phyloP scores from a whole-genome alignment of 305 asterid genomes.

The Solanum hybrid region DNA sequence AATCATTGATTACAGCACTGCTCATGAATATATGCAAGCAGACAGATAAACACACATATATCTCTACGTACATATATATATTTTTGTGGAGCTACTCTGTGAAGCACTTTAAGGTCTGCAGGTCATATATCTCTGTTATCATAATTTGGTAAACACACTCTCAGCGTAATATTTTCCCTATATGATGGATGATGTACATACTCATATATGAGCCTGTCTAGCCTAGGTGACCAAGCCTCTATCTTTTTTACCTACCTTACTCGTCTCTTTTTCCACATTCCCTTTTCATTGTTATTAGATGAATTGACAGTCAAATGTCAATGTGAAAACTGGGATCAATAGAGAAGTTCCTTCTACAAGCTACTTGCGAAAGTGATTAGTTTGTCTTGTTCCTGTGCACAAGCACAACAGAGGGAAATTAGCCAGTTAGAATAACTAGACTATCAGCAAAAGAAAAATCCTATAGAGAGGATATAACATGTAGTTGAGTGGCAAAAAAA shows the following conservation, averaged over 20 bases:
- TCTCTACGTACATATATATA: not conserved
- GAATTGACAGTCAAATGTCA: not conserved
- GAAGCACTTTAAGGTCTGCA: not conserved
- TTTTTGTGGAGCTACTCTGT: not conserved
- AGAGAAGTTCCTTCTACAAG: not conserved
- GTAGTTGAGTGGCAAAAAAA: not conserved
- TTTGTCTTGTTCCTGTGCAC: conserved; percentile 1
- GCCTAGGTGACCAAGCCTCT: not conserved
- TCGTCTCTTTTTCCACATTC: not conserved
- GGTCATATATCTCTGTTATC: not conserved
- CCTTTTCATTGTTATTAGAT: not conserved
- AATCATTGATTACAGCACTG: not conserved
- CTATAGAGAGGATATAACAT: not conserved
- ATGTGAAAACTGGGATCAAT: not conserved
- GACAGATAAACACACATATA: not conserved
- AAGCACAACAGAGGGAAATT: not conserved
- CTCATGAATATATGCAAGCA: not conserved
- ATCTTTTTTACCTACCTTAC: not conserved
- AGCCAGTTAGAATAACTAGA: not conserved
- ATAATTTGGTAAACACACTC: not conserved
- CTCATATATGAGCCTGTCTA: not conserved
- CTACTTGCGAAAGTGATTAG: not conserved
- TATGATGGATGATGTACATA: not conserved
- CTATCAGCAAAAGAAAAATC: not conserved
- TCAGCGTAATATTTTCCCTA: not conserved